phyloP scores from a whole-genome alignment of 2,329 filamentous ascomycete genomes.

The Akanthomyces muscarius region DNA sequence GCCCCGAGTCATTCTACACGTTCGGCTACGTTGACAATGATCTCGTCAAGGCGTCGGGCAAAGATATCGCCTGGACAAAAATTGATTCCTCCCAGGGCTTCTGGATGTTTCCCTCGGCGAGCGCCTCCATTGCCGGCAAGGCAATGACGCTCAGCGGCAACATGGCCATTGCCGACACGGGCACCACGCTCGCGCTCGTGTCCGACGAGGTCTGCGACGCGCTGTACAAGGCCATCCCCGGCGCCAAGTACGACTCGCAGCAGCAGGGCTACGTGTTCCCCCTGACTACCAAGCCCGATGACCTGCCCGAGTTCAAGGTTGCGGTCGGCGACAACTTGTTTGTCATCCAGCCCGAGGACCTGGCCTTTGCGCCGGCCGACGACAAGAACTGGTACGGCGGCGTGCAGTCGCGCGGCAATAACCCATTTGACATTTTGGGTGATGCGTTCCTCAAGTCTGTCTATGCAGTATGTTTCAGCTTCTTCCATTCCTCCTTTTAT shows the following conservation, averaged over 20 bases:
- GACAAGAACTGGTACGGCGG: slow-evolving; percentile 14
- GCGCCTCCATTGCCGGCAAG: slow-evolving; percentile 22
- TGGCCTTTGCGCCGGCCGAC: slow-evolving; percentile 13
- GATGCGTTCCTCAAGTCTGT: slow-evolving; percentile 13
- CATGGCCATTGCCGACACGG: slow-evolving; percentile 51
- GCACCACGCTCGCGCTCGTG: slow-evolving; percentile 61
- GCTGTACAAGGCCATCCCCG: slow-evolving; percentile 20
- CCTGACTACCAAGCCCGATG: slow-evolving; percentile 36
- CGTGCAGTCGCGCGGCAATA: slow-evolving; percentile 12
- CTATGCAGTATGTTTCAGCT: background rate
- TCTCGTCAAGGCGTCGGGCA: slow-evolving; percentile 54
- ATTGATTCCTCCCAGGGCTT: slow-evolving; percentile 63
- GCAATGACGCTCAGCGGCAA: slow-evolving; percentile 35
- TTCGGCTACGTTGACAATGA: slow-evolving; percentile 65
- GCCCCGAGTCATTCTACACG: slow-evolving; percentile 47
- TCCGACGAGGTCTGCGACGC: slow-evolving; percentile 55
- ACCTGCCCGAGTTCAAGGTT: slow-evolving; percentile 47
- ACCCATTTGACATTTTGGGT: slow-evolving; percentile 11
- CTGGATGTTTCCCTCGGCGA: slow-evolving; percentile 44
- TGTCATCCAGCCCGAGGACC: slow-evolving; percentile 33
- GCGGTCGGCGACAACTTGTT: slow-evolving; percentile 56
- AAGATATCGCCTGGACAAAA: slow-evolving; percentile 54
- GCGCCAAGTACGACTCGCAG: slow-evolving; percentile 31
- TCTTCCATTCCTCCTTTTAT: no score
- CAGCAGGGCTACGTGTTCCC: slow-evolving; percentile 27